Percentiles rank a stretch among this genome's conserved stretches.
These are phyloP conservation scores for Cercophora samala DNA, from an alignment of 495 filamentous ascomycete genomes.

Conservation along the genomic window DNA sequence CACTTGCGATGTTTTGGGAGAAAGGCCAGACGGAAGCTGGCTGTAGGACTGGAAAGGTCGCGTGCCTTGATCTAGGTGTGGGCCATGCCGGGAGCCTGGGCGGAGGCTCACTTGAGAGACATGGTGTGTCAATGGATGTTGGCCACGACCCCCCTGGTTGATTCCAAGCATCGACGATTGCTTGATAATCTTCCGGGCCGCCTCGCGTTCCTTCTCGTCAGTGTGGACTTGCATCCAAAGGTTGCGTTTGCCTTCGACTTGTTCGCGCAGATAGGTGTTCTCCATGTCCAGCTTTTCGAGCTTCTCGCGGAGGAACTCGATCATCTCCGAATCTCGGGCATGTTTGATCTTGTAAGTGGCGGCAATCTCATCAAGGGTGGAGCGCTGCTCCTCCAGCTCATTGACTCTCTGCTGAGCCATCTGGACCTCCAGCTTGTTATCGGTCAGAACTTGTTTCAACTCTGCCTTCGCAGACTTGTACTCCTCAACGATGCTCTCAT, in stretches of 20 bases:
- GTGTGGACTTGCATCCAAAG: conserved; percentile 27
- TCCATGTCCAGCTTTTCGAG: background rate
- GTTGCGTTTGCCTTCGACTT: conserved; percentile 26
- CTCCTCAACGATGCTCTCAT: conserved; percentile 4
- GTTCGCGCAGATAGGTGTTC: conserved; percentile 18
- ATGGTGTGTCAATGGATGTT: background rate
- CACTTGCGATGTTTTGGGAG: background rate
- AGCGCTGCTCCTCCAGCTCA: background rate
- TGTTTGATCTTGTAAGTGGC: background rate
- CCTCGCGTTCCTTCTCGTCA: conserved; percentile 19
- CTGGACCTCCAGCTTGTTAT: conserved; percentile 3
- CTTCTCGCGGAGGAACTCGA: background rate
- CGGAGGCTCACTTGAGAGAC: background rate
- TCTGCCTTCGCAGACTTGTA: background rate
- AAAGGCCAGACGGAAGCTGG: background rate
- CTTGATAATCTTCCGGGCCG: conserved; percentile 4
- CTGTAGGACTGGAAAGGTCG: no score
- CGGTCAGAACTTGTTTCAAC: conserved; percentile 1
- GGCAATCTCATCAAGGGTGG: background rate
- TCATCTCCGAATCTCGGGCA: conserved; percentile 1
- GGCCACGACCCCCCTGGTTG: background rate
- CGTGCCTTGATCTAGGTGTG: background rate
- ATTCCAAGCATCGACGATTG: conserved; percentile 6
- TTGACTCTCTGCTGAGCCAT: conserved; percentile 1
- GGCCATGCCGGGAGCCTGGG: background rate